phyloP scores from a whole-genome alignment of 768 basidiomycete genomes.

The Symmetrospora coprosmae region DNA sequence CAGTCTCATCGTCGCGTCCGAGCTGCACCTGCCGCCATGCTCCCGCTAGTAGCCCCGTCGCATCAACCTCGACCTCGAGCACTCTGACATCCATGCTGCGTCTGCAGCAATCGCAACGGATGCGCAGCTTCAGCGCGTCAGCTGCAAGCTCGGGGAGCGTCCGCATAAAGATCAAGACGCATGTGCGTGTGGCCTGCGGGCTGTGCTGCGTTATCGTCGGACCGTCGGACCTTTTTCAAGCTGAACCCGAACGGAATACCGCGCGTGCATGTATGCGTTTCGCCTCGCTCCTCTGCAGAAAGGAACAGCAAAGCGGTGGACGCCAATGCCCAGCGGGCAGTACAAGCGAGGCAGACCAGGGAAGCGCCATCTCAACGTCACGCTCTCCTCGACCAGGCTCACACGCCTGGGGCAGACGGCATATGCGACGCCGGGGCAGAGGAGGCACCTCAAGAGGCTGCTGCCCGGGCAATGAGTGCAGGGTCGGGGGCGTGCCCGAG shows the following conservation, averaged over 20 bases:
- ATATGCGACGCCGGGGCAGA: constrained; percentile 33
- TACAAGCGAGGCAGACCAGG: background rate
- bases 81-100: no score
- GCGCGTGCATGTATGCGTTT: background rate
- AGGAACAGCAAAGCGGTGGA: background rate
- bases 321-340: background rate
- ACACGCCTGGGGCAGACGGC: constrained; percentile 35
- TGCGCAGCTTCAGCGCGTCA: background rate
- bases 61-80: no score
- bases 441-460: constrained; percentile 30
- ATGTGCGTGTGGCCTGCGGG: background rate
- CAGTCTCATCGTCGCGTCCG: no score
- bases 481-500: no score
- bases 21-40: no score
- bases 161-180: background rate
- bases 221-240: no score
- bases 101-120: no score
- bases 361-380: background rate
- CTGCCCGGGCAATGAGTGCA: constrained; percentile 26
- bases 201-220: no score
- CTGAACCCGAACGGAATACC: background rate
- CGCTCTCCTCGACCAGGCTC: constrained; percentile 33
- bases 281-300: background rate
- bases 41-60: no score
- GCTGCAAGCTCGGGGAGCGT: background rate